Evolutionary conservation across 1,139 yeast species (phyloP).

Genomic region (Blastobotrys illinoisensis): DNA sequence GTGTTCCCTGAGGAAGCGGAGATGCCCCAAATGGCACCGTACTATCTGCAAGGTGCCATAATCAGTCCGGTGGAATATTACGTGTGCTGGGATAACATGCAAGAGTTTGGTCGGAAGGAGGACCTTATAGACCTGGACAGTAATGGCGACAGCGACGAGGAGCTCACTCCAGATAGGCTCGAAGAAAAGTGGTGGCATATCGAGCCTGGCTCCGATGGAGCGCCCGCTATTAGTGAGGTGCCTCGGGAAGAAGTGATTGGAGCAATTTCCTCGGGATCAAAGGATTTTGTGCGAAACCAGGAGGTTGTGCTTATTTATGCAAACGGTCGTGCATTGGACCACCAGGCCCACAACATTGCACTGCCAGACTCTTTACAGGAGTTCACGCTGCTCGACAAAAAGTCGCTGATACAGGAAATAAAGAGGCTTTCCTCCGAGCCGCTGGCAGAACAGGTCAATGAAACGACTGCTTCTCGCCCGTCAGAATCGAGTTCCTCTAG

Average conservation of each 20-base stretch:
- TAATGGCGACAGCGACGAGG: constrained; percentile 3
- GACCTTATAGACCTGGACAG: constrained; percentile 17
- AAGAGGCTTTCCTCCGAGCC: background rate
- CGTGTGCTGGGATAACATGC: constrained; percentile 10
- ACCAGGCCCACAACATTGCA: constrained; percentile 11
- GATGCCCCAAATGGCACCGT: constrained; percentile 21
- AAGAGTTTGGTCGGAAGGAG: constrained; percentile 7
- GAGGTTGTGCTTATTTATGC: constrained; percentile 26
- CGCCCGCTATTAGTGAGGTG: constrained; percentile 12
- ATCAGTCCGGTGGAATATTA: constrained; percentile 28
- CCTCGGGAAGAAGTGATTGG: constrained; percentile 19
- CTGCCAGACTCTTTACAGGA: constrained; percentile 16
- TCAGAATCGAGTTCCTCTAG: background rate
- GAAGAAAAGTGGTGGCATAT: constrained; percentile 19
- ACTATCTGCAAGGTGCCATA: constrained; percentile 24
- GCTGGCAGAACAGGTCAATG: background rate
- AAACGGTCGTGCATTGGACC: constrained; percentile 20
- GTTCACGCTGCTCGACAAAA: constrained; percentile 18
- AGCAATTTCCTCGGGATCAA: constrained; percentile 23
- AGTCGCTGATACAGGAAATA: constrained; percentile 10
- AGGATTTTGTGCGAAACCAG: constrained; percentile 18
- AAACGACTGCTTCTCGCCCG: background rate
- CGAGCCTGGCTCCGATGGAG: constrained; percentile 8
- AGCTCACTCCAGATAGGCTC: background rate
- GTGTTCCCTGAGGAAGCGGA: constrained; percentile 11